Percentiles rank a stretch among this genome's conserved stretches.
Evolutionary conservation across 2,329 filamentous ascomycete genomes (phyloP).

Genomic region (Cercospora janseana): DNA sequence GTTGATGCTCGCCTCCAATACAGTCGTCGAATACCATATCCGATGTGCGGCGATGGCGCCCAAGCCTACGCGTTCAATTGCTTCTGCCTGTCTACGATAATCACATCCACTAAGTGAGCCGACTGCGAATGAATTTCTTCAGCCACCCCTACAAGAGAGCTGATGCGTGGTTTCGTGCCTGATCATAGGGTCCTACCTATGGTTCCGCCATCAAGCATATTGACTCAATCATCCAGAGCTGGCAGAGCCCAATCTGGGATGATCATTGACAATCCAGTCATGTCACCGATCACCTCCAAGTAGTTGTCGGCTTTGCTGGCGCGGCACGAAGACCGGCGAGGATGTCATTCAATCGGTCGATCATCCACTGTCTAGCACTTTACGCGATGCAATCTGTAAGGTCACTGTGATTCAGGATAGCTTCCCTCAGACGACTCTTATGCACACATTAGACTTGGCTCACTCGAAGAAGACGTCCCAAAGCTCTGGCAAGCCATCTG

Average conservation of each 20-base stretch:
- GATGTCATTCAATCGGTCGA: background rate
- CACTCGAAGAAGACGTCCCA: slow-evolving; percentile 10
- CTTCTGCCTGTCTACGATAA: no score
- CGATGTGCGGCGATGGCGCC: no score
- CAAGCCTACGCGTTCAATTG: no score
- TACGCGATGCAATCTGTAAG: no score
- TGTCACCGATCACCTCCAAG: background rate
- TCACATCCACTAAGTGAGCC: no score
- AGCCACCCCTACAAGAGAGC: no score
- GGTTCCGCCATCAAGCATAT: background rate
- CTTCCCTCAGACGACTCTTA: no score
- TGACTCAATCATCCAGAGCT: background rate
- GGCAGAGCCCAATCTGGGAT: background rate
- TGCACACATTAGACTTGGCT: no score
- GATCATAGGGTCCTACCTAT: background rate
- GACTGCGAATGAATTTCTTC: no score
- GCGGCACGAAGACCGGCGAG: background rate
- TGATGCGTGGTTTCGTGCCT: background rate
- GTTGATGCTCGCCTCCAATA: no score
- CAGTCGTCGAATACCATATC: no score
- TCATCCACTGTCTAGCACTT: background rate
- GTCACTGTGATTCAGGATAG: no score
- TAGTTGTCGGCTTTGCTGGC: background rate
- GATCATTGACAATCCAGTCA: background rate
- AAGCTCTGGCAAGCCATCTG: background rate